Conservation (phyloP, 163 green algal species). For the Scenedesmus sp. region DNA sequence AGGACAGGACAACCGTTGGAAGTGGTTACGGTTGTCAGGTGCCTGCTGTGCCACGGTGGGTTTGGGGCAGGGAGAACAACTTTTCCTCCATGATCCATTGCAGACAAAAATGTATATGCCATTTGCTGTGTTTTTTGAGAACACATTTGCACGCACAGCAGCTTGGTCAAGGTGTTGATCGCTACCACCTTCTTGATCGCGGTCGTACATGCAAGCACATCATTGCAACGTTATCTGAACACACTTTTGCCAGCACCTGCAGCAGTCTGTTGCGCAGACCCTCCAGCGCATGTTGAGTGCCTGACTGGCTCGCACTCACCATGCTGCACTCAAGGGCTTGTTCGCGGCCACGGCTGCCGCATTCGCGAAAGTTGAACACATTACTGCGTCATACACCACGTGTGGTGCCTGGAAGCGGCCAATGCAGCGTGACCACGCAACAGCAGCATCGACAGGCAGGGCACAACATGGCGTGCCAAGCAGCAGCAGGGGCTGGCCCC, state of each 20-base stretch:
- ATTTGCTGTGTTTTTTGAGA: too few relatives aligned
- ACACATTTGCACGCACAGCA: not conserved
- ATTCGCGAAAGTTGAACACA: not conserved
- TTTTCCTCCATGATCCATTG: too few relatives aligned
- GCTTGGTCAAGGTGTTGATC: not conserved
- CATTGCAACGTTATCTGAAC: not conserved
- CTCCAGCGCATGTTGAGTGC: not conserved
- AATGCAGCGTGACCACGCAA: not conserved
- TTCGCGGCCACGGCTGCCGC: not conserved
- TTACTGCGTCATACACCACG: not conserved
- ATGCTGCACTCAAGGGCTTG: not conserved
- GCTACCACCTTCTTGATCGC: not conserved
- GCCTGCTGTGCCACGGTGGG: not conserved
- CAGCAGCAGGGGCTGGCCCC: not conserved
- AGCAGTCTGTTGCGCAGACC: not conserved
- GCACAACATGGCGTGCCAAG: conserved; percentile 11
- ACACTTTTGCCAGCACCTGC: not conserved
- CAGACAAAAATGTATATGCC: too few relatives aligned
- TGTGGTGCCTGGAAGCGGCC: not conserved
- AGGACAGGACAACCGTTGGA: not conserved
- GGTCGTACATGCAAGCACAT: not conserved
- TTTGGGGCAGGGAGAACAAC: not conserved
- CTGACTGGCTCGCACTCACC: not conserved
- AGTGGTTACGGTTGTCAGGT: not conserved
- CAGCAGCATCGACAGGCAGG: not conserved